These are phyloP conservation scores for Eleusine coracana DNA, from an alignment of 176 grass and related monocot genomes.

Conservation along the genomic window DNA sequence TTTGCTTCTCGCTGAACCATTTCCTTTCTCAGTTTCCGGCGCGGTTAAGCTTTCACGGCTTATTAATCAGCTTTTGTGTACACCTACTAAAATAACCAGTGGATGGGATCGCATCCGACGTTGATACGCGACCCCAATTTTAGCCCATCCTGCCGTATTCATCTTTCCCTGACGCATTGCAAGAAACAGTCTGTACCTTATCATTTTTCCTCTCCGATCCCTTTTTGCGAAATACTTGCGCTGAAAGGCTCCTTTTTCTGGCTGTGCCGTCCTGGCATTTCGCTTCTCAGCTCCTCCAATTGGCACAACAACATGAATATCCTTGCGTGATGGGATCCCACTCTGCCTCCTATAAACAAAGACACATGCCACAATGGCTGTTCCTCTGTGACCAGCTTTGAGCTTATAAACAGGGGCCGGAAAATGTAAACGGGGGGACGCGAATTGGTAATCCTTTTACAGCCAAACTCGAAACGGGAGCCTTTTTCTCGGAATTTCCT, in stretches of 20 bases:
- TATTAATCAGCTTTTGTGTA: background rate
- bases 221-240: background rate
- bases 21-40: background rate
- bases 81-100: background rate
- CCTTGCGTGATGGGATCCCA: slow-evolving; percentile 21
- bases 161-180: background rate
- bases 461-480: background rate
- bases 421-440: background rate
- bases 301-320: background rate
- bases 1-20: background rate
- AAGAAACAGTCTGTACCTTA: slow-evolving; percentile 4
- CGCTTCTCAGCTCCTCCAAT: background rate
- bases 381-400: background rate
- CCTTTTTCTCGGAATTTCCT: background rate
- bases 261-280: slow-evolving; percentile 15
- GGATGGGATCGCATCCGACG: slow-evolving; percentile 2
- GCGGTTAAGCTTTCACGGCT: slow-evolving; percentile 30
- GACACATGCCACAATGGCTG: background rate
- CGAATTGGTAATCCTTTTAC: background rate
- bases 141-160: no score
- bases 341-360: background rate
- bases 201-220: background rate
- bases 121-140: background rate
- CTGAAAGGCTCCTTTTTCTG: background rate
- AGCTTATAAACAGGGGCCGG: background rate